phyloP scores from a whole-genome alignment of 75 land plant species.

The Cryptomeria japonica region DNA sequence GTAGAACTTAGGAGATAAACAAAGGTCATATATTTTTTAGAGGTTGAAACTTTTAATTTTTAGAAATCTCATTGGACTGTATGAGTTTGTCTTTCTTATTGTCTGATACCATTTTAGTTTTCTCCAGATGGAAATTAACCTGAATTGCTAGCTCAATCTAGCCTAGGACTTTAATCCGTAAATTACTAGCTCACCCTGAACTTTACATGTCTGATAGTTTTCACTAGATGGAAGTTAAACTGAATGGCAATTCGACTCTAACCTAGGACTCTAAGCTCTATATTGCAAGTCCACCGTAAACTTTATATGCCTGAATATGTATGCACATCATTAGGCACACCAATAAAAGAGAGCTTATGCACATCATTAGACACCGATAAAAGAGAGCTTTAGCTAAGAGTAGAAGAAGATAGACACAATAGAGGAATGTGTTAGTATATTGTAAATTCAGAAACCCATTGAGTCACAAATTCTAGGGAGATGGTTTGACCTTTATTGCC shows the following conservation, averaged over 20 bases:
- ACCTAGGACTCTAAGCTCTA: background rate
- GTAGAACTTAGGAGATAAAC: too few species aligned
- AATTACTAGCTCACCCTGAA: background rate
- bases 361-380: background rate
- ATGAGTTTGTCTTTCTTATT: background rate
- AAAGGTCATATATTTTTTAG: too few species aligned
- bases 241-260: background rate
- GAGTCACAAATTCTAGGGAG: background rate
- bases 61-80: background rate
- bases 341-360: background rate
- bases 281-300: too few species aligned
- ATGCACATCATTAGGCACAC: background rate
- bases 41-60: background rate
- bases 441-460: background rate
- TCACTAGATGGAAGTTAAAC: too few species aligned
- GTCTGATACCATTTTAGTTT: background rate
- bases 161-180: background rate
- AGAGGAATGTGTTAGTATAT: background rate
- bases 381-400: background rate
- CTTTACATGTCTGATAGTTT: too few species aligned
- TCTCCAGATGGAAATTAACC: too few species aligned
- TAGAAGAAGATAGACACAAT: background rate
- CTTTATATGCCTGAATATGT: background rate
- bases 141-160: background rate
- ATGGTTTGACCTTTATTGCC: background rate